Percentiles rank a stretch among this genome's conserved stretches.
Evolutionary conservation across 2,329 filamentous ascomycete genomes (phyloP).

Genomic region (Arthrobotrys pseudoclavata): DNA sequence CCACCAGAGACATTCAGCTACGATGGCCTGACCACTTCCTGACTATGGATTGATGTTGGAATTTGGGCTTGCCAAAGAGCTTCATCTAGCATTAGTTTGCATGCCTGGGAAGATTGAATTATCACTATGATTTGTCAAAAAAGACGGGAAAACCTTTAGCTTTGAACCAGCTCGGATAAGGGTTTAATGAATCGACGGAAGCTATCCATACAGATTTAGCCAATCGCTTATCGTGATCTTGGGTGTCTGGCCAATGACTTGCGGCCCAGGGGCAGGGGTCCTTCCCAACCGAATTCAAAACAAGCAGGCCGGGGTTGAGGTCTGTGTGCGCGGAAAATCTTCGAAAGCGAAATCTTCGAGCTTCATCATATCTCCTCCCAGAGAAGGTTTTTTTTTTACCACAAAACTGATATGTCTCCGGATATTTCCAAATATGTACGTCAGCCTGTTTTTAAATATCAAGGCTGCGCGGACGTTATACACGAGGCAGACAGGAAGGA

Average conservation of each 20-base stretch:
- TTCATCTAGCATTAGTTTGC: neutral
- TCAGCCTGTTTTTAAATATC: neutral
- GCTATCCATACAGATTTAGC: conserved; percentile 15
- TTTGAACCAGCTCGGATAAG: conserved; percentile 1
- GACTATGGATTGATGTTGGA: neutral
- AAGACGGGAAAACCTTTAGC: neutral
- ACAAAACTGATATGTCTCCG: neutral
- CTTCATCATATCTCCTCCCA: neutral
- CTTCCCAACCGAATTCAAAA: conserved; percentile 23
- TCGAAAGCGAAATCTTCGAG: neutral
- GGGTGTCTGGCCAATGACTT: conserved; percentile 30
- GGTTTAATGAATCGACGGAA: conserved; percentile 6
- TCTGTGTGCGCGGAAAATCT: conserved; percentile 2
- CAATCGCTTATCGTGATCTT: conserved; percentile 55
- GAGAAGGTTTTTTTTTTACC: neutral
- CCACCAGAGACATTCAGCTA: conserved; percentile 3
- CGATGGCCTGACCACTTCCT: neutral
- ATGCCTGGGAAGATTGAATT: neutral
- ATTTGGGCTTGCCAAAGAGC: neutral
- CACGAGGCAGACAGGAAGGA: conserved; percentile 9
- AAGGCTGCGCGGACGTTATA: conserved; percentile 21
- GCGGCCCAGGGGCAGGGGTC: conserved; percentile 16
- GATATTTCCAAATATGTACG: neutral
- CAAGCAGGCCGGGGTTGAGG: conserved; percentile 2
- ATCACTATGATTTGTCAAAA: neutral